Conservation (phyloP, 495 filamentous ascomycete species). For the Xylaria cubensis region DNA sequence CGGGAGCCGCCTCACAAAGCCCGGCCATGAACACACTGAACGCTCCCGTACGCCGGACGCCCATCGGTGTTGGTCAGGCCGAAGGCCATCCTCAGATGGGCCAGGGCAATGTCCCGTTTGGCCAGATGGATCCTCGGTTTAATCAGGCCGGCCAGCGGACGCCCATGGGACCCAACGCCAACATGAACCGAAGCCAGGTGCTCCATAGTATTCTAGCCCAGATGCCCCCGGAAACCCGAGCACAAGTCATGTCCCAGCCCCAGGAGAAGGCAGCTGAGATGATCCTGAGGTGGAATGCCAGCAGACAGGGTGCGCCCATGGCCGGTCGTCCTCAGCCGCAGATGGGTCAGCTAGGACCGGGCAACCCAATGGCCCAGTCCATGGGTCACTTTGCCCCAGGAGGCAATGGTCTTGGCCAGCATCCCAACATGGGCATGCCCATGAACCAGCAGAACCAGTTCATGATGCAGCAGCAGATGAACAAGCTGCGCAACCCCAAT, state of each 20-base stretch:
- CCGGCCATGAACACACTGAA: constrained; percentile 59
- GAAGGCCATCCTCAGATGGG: constrained; percentile 42
- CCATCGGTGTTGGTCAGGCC: constrained; percentile 47
- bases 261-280: constrained; percentile 52
- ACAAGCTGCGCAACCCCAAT: constrained; percentile 36
- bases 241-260: constrained; percentile 39
- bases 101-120: constrained; percentile 45
- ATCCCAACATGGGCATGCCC: constrained; percentile 33
- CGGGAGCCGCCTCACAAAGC: constrained; percentile 55
- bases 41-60: constrained; percentile 53
- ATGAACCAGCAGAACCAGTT: constrained; percentile 48
- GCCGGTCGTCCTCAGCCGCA: constrained; percentile 43
- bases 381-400: constrained; percentile 40
- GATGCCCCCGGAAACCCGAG: constrained; percentile 43
- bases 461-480: constrained; percentile 44
- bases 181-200: constrained; percentile 41
- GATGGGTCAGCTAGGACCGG: constrained; percentile 42
- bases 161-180: constrained; percentile 35
- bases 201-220: constrained; percentile 44
- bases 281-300: constrained; percentile 46
- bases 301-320: constrained; percentile 30
- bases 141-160: constrained; percentile 47
- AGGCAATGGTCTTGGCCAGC: constrained; percentile 35
- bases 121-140: constrained; percentile 51
- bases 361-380: constrained; percentile 41